Evolutionary conservation across 768 basidiomycete species (phyloP), one percentile per base, ranked within the genome.

Genomic region (Pleurotus ostreatus): DNA sequence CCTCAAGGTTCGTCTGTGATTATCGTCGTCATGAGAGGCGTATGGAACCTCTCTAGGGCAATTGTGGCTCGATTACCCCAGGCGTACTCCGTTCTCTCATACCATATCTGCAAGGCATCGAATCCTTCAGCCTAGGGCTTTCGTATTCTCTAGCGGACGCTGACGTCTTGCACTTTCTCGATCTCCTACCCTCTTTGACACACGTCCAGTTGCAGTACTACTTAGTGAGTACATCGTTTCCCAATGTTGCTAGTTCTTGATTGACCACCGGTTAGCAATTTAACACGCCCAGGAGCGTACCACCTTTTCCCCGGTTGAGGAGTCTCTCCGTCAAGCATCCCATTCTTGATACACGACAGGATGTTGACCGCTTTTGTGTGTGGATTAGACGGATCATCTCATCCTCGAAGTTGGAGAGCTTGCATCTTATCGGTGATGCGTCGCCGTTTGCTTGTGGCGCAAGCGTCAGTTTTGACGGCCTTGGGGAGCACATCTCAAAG

Each of bases 31-130:
- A 34, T 41, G 22, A 9, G 3, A 53, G 23, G 22, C 22, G 15
- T 12, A 13, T 55, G 45, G 37, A 53, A 3, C 22, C 4, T 41
- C 5, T 57, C 20, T 46, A 85, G 83, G 74, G 72, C 30, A 80
- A 84, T 54, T 86, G 84, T 61, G 83, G 84, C 5, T 86, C 84
- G 4, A 70, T 86, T 13, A 85, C 84, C 0, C 84, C 83, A 8
- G 83, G 83, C 0, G 79, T 84, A 2, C 67, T 86, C 2, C 74
- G 68, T 16, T 71, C 74, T 0, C 67, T 83, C 49, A 9, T 74
- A 4, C 78, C 79, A 0, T 68, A 71, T 30, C 52, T 82, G 1
- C 57, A 66, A 41, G 45, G 63, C 46, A 64, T 80, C 18, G 63
- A 62, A 8, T 65, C 72, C 11, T 67, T 85, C 43, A 73, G 77